Evolutionary conservation across 305 asterid species (phyloP).

Genomic region (Fraxinus dipetala): DNA sequence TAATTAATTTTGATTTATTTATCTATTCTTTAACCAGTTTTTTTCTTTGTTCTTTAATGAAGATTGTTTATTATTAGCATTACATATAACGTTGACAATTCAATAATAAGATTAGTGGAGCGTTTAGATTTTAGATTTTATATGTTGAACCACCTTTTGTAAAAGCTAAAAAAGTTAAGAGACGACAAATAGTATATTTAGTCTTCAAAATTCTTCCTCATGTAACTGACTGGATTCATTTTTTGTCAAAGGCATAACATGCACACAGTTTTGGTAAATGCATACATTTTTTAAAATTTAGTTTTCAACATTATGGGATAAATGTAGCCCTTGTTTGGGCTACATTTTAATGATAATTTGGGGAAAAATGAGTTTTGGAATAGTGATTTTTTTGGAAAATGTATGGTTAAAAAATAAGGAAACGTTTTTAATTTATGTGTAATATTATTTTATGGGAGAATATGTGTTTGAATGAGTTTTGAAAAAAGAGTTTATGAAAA

Average conservation of each 20-base stretch:
- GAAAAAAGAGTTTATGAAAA: too few species aligned
- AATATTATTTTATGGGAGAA: neutral
- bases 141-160: neutral
- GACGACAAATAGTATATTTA: neutral
- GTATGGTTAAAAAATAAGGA: neutral
- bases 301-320: neutral
- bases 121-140: neutral
- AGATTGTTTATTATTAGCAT: neutral
- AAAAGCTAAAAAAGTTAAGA: neutral
- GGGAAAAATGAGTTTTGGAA: neutral
- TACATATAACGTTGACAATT: neutral
- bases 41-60: neutral
- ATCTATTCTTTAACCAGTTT: neutral
- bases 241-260: neutral
- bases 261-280: neutral
- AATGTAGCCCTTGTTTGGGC: neutral
- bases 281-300: neutral
- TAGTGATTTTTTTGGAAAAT: neutral
- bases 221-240: neutral
- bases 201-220: neutral
- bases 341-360: neutral
- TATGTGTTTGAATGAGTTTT: neutral
- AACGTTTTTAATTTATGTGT: neutral
- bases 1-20: neutral
- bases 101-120: neutral